A percentile compares a stretch with the other conserved stretches of the same genome.
Conservation (phyloP, 352 stramenopile genomes). For the Globisporangium sylvaticum region DNA sequence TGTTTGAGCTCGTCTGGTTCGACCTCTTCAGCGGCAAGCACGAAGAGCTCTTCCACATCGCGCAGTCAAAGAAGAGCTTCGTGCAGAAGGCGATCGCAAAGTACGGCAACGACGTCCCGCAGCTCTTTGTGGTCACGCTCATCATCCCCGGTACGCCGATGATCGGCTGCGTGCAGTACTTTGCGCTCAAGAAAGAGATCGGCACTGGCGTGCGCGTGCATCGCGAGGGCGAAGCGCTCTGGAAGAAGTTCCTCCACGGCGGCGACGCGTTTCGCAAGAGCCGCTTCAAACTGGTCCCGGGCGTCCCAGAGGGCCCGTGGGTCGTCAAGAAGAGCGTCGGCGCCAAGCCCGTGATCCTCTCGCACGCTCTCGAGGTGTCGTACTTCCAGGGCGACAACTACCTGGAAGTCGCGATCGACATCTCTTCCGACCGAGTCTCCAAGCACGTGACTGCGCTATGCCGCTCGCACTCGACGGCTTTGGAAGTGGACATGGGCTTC, state of each 20-base stretch:
- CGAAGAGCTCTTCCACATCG: conserved; percentile 64
- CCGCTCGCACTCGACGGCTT: conserved; percentile 52
- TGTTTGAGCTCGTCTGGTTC: conserved; percentile 84
- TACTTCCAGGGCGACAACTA: conserved; percentile 65
- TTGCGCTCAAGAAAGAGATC: conserved; percentile 41
- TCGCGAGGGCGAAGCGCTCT: conserved; percentile 40
- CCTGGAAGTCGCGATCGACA: conserved; percentile 74
- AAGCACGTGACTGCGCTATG: conserved; percentile 78
- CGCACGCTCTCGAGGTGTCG: conserved; percentile 51
- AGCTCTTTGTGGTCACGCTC: conserved; percentile 73
- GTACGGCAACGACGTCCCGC: conserved; percentile 59
- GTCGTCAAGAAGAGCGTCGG: conserved; percentile 80
- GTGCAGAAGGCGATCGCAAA: conserved; percentile 54
- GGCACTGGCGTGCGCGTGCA: conserved; percentile 13
- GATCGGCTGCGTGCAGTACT: conserved; percentile 73
- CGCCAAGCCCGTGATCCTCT: conserved; percentile 72
- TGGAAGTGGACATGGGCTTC: conserved; percentile 80
- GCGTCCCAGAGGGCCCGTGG: conserved; percentile 75
- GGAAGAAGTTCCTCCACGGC: conserved; percentile 55
- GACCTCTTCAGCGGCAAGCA: conserved; percentile 71
- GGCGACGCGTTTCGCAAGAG: conserved; percentile 69
- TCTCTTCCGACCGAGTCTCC: conserved; percentile 68
- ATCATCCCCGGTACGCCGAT: conserved; percentile 65
- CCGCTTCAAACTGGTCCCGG: conserved; percentile 78
- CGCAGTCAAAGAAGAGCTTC: conserved; percentile 66